Evolutionary conservation across 2,329 filamentous ascomycete genomes (phyloP).

Genomic region (Lizonia empirigonia): DNA sequence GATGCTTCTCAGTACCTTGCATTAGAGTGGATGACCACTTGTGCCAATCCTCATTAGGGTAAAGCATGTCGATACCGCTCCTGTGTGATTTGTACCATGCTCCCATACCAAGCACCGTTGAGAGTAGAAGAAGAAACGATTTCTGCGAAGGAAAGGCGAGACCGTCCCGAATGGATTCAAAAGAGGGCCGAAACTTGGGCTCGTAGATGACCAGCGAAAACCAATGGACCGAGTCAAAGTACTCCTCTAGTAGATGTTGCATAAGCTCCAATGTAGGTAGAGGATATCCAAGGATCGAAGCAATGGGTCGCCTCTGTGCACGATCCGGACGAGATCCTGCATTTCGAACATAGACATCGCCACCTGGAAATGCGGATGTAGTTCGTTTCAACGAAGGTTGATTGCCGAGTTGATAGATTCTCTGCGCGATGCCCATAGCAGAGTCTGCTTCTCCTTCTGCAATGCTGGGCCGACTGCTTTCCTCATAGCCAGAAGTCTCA

Average conservation of each 20-base stretch:
- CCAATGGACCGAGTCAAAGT: conserved; percentile 53
- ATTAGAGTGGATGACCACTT: conserved; percentile 24
- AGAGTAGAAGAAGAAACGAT: conserved; percentile 47
- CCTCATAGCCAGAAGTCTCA: not conserved
- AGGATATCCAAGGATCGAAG: conserved; percentile 8
- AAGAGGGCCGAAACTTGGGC: conserved; percentile 47
- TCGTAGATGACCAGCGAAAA: conserved; percentile 54
- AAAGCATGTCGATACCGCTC: conserved; percentile 9
- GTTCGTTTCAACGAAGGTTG: conserved; percentile 37
- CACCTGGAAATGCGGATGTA: conserved; percentile 47
- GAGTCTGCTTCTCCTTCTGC: conserved; percentile 38
- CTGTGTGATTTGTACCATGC: conserved; percentile 48
- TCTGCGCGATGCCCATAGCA: conserved; percentile 44
- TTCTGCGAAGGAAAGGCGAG: conserved; percentile 43
- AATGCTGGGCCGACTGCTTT: not conserved
- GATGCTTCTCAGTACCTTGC: conserved; percentile 40
- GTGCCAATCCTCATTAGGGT: conserved; percentile 19
- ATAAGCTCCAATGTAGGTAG: conserved; percentile 40
- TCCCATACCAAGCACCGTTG: conserved; percentile 48
- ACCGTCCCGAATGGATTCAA: conserved; percentile 43
- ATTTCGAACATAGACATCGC: conserved; percentile 14
- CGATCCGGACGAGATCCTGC: conserved; percentile 13
- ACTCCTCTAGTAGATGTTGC: conserved; percentile 47
- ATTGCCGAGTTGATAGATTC: conserved; percentile 35
- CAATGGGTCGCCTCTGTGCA: conserved; percentile 29